Evolutionary conservation across 176 grass and related monocot species (phyloP).

Genomic region (Bothriochloa decipiens): DNA sequence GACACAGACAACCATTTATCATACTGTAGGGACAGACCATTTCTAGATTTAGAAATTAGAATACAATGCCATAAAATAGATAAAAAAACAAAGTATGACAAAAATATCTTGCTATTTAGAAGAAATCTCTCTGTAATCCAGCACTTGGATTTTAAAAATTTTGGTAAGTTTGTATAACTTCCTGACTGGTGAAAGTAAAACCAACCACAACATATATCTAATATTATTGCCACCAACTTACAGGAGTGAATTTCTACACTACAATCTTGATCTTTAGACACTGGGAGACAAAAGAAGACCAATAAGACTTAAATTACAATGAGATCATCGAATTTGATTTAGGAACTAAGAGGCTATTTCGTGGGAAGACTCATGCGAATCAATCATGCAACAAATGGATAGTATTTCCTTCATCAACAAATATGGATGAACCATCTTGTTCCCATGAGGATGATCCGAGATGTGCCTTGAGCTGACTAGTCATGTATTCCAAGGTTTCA

Average conservation of each 20-base stretch:
- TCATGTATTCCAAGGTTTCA: conserved; percentile 42
- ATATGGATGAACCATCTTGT: conserved; percentile 24
- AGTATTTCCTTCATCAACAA: conserved; percentile 17
- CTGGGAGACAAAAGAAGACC: background rate
- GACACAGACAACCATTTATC: background rate
- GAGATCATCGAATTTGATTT: background rate
- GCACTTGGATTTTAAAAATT: background rate
- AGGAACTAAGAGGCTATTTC: background rate
- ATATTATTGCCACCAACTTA: background rate
- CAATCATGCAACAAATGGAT: conserved; percentile 8
- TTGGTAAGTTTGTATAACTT: background rate
- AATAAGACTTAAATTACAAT: background rate
- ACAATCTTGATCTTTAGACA: background rate
- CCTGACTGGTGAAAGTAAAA: conserved; percentile 16
- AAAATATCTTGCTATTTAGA: background rate
- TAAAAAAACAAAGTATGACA: background rate
- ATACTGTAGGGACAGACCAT: background rate
- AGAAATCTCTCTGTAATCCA: background rate
- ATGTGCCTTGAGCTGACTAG: conserved; percentile 44
- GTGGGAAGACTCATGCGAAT: background rate
- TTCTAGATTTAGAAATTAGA: background rate
- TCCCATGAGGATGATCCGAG: background rate
- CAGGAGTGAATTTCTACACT: background rate
- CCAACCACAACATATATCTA: conserved; percentile 2
- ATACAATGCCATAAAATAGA: background rate